phyloP scores from a whole-genome alignment of 2,329 filamentous ascomycete genomes.

The Diplocarpon mali region DNA sequence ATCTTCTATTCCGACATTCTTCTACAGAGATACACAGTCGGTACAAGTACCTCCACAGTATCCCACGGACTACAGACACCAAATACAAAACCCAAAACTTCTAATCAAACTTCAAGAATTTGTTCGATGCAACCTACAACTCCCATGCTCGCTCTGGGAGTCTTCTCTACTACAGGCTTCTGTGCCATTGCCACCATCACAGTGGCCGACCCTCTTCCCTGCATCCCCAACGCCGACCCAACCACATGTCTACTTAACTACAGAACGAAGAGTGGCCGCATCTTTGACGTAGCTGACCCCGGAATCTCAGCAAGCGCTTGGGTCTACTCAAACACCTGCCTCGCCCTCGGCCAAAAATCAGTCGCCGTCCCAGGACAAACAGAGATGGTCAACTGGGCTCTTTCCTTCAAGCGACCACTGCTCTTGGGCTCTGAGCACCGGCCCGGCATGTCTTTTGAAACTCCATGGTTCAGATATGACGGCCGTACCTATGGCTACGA shows the following conservation, averaged over 20 bases:
- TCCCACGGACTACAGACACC: no score
- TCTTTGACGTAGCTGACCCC: not conserved
- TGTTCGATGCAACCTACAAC: not conserved
- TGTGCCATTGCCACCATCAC: not conserved
- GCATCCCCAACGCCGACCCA: not conserved
- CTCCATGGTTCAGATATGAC: constrained; percentile 1
- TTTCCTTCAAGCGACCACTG: not conserved
- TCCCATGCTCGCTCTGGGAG: not conserved
- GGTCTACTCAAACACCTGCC: constrained; percentile 1
- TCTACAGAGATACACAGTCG: no score
- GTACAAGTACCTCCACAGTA: no score
- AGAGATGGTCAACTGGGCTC: not conserved
- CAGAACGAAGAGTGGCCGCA: not conserved
- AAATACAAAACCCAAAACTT: no score
- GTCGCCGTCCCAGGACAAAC: not conserved
- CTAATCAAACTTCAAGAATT: not conserved
- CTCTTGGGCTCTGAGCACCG: not conserved
- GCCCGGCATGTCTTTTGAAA: not conserved
- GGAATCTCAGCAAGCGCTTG: not conserved
- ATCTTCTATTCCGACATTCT: no score
- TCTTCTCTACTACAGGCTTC: not conserved
- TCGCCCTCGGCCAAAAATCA: not conserved
- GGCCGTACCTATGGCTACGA: not conserved
- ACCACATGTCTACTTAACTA: constrained; percentile 2
- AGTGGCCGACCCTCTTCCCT: not conserved